A percentile compares a stretch with the other conserved stretches of the same genome.
Conservation (phyloP, 2,329 filamentous ascomycete genomes). For the Fusarium guadeloupense region DNA sequence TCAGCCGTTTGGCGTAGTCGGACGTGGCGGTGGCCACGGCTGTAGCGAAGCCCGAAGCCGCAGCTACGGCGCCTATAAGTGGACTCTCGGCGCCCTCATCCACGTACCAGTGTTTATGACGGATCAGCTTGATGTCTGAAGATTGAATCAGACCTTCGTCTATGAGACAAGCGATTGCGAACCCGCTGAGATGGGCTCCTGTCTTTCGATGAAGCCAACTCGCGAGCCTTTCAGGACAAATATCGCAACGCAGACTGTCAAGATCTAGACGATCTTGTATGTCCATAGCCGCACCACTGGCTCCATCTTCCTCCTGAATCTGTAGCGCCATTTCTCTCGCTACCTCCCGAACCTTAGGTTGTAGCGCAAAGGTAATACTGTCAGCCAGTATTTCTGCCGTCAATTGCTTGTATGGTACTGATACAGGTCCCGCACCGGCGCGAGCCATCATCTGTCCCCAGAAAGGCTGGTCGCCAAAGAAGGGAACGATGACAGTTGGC, state of each 20-base stretch:
- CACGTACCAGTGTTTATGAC: constrained; percentile 65
- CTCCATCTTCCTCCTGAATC: constrained; percentile 65
- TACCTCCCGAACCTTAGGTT: constrained; percentile 55
- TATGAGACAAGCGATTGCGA: constrained; percentile 67
- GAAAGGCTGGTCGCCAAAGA: constrained; percentile 73
- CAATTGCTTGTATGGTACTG: constrained; percentile 66
- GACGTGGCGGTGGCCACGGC: constrained; percentile 55
- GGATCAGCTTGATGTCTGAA: constrained; percentile 63
- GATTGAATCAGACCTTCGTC: constrained; percentile 64
- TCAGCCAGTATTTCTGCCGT: constrained; percentile 64
- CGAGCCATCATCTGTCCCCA: constrained; percentile 71
- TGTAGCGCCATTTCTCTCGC: constrained; percentile 57
- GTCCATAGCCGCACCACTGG: constrained; percentile 59
- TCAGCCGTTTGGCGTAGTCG: constrained; percentile 32
- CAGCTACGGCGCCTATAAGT: constrained; percentile 70
- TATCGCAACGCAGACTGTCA: constrained; percentile 64
- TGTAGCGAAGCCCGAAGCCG: constrained; percentile 70
- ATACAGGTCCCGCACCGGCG: constrained; percentile 67
- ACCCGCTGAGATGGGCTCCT: constrained; percentile 66
- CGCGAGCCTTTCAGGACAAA: constrained; percentile 66
- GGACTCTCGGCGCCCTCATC: constrained; percentile 73
- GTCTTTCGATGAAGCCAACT: constrained; percentile 67
- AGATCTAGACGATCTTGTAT: constrained; percentile 65
- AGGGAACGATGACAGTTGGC: constrained; percentile 72
- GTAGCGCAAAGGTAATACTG: constrained; percentile 62